Percentiles rank a stretch among this genome's conserved stretches.
phyloP scores from a whole-genome alignment of 352 stramenopile genomes.

The Pythium sukuiense region DNA sequence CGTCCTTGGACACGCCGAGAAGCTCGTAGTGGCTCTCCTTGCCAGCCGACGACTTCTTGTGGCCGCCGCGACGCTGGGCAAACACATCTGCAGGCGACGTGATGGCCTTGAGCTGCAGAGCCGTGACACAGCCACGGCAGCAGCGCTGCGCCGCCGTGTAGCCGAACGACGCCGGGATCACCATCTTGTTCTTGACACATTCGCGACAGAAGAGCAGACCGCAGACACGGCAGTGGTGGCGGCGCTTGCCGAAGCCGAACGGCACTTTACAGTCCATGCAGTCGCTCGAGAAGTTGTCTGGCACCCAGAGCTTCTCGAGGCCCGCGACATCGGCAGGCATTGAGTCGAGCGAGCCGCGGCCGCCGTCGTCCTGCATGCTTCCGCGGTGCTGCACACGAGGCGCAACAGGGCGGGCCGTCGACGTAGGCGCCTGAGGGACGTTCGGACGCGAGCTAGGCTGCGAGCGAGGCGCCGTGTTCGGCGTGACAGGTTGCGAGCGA shows the following conservation, averaged over 20 bases:
- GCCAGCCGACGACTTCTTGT: slow-evolving; percentile 40
- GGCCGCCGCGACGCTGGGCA: slow-evolving; percentile 63
- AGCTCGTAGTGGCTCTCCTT: slow-evolving; percentile 69
- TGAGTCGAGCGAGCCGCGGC: slow-evolving; percentile 55
- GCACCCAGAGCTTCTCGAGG: slow-evolving; percentile 85
- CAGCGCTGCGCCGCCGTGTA: slow-evolving; percentile 77
- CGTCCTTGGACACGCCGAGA: slow-evolving; percentile 65
- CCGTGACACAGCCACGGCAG: slow-evolving; percentile 81
- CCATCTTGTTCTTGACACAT: slow-evolving; percentile 86
- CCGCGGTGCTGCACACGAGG: slow-evolving; percentile 28
- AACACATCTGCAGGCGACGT: slow-evolving; percentile 86
- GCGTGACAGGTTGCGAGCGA: slow-evolving; percentile 5
- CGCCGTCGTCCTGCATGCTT: slow-evolving; percentile 25
- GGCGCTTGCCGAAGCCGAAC: slow-evolving; percentile 81
- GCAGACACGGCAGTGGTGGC: slow-evolving; percentile 86
- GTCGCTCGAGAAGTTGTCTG: slow-evolving; percentile 84
- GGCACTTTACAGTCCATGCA: slow-evolving; percentile 87
- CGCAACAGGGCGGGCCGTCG: not conserved
- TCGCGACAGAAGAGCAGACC: slow-evolving; percentile 78
- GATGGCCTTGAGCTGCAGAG: slow-evolving; percentile 85
- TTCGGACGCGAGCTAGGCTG: slow-evolving; percentile 19
- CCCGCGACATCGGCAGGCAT: slow-evolving; percentile 59
- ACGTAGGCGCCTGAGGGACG: slow-evolving; percentile 8
- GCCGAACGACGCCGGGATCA: slow-evolving; percentile 74
- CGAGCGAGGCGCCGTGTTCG: slow-evolving; percentile 19